Percentiles rank a stretch among this genome's conserved stretches.
These are phyloP conservation scores for Talaromyces rugulosus DNA, from an alignment of 2,329 filamentous ascomycete species.

Conservation along the genomic window DNA sequence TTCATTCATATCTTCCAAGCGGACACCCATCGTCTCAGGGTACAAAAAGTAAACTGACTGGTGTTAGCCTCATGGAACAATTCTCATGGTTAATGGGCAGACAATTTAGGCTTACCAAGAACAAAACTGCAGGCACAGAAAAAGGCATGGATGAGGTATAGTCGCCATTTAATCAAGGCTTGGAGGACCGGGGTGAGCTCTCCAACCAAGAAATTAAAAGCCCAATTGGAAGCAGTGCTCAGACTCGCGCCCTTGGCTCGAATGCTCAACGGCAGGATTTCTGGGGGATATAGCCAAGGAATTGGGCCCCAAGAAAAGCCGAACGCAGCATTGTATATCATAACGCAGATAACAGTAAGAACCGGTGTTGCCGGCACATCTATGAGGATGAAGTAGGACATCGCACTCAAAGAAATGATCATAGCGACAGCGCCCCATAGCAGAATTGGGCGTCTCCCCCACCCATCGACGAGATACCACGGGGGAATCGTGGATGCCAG, in stretches of 20 bases:
- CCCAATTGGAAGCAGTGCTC: conserved; percentile 96
- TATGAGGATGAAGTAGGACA: conserved; percentile 93
- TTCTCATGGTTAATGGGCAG: neutral
- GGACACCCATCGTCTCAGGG: conserved; percentile 91
- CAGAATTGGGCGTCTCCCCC: conserved; percentile 84
- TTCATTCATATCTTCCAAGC: conserved; percentile 93
- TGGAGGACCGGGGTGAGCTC: conserved; percentile 92
- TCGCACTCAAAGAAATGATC: conserved; percentile 79
- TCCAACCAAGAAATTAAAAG: conserved; percentile 95
- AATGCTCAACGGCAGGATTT: conserved; percentile 95
- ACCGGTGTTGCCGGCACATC: conserved; percentile 72
- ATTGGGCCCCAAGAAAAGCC: conserved; percentile 98
- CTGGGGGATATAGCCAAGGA: conserved; percentile 97
- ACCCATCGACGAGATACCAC: conserved; percentile 93
- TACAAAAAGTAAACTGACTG: conserved; percentile 88
- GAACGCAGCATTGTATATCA: conserved; percentile 97
- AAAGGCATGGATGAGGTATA: conserved; percentile 94
- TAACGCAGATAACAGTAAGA: conserved; percentile 88
- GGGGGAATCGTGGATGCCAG: conserved; percentile 88
- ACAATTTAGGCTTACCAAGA: conserved; percentile 65
- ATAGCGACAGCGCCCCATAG: conserved; percentile 86
- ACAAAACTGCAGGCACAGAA: conserved; percentile 95
- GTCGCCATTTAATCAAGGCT: conserved; percentile 84
- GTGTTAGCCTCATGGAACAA: conserved; percentile 15
- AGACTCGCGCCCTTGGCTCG: conserved; percentile 94